These are phyloP conservation scores for Lanmaoa rubissima DNA, from an alignment of 768 basidiomycete species.

Conservation along the genomic window DNA sequence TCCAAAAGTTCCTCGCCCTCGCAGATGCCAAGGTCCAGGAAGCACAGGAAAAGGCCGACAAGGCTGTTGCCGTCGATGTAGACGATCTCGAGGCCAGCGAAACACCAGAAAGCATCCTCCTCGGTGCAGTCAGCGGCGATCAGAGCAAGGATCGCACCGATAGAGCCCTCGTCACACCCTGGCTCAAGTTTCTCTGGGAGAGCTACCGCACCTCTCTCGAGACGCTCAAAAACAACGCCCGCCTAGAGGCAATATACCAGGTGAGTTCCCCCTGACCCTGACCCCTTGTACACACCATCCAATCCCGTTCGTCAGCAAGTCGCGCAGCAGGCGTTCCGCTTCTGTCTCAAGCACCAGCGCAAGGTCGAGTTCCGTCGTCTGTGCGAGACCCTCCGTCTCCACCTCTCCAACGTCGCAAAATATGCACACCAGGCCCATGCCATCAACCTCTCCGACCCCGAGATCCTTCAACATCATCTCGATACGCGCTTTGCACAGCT, in stretches of 20 bases:
- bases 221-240: slow-evolving; percentile 92
- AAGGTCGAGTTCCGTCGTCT: slow-evolving; percentile 97
- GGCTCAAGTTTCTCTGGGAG: slow-evolving; percentile 99
- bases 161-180: slow-evolving; percentile 91
- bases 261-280: slow-evolving; percentile 40
- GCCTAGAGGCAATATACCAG: slow-evolving; percentile 93
- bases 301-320: slow-evolving; percentile 59
- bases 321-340: slow-evolving; percentile 95
- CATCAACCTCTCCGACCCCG: slow-evolving; percentile 93
- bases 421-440: slow-evolving; percentile 92
- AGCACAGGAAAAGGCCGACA: slow-evolving; percentile 84
- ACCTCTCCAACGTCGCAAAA: slow-evolving; percentile 92
- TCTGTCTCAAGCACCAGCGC: slow-evolving; percentile 89
- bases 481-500: slow-evolving; percentile 97
- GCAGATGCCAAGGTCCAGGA: slow-evolving; percentile 81
- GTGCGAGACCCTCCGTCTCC: slow-evolving; percentile 93
- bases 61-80: slow-evolving; percentile 72
- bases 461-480: slow-evolving; percentile 92
- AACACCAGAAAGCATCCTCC: slow-evolving; percentile 88
- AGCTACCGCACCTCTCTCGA: slow-evolving; percentile 94
- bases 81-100: slow-evolving; percentile 96
- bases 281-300: neutral
- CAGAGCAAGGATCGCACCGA: slow-evolving; percentile 95
- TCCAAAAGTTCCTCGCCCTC: slow-evolving; percentile 79
- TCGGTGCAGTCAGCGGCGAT: slow-evolving; percentile 86